A percentile compares a stretch with the other conserved stretches of the same genome.
phyloP scores from a whole-genome alignment of 169 alveolate species.

The Toxoplasma gondii region DNA sequence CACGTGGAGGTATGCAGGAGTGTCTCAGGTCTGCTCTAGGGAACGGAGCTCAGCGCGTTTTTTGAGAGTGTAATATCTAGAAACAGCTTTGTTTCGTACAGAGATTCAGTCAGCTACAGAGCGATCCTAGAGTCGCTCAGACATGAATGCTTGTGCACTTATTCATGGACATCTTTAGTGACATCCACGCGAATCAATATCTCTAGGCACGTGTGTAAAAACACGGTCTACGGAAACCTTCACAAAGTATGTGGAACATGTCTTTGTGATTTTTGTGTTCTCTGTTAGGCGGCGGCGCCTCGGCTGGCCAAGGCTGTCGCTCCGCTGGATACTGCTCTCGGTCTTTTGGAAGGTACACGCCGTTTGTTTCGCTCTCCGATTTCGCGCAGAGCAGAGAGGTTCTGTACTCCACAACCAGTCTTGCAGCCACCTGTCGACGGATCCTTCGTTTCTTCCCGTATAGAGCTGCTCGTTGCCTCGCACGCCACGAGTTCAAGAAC shows the following conservation, averaged over 20 bases:
- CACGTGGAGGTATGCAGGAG: neutral
- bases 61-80: no score
- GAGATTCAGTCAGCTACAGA: neutral
- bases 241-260: neutral
- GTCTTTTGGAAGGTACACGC: neutral
- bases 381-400: neutral
- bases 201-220: neutral
- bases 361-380: neutral
- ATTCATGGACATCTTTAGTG: neutral
- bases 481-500: neutral
- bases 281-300: neutral
- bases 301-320: neutral
- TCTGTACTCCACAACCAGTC: neutral
- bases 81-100: neutral
- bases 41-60: no score
- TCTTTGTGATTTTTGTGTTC: neutral
- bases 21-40: neutral
- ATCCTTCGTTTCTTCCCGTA: neutral
- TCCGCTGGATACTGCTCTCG: neutral
- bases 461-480: neutral
- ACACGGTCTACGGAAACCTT: neutral
- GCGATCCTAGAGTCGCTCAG: neutral
- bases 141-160: neutral
- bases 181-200: neutral
- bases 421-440: no score